A percentile compares a stretch with the other conserved stretches of the same genome.
Evolutionary conservation across 2,329 filamentous ascomycete species (phyloP).

Genomic region (Neonectria coccinea): DNA sequence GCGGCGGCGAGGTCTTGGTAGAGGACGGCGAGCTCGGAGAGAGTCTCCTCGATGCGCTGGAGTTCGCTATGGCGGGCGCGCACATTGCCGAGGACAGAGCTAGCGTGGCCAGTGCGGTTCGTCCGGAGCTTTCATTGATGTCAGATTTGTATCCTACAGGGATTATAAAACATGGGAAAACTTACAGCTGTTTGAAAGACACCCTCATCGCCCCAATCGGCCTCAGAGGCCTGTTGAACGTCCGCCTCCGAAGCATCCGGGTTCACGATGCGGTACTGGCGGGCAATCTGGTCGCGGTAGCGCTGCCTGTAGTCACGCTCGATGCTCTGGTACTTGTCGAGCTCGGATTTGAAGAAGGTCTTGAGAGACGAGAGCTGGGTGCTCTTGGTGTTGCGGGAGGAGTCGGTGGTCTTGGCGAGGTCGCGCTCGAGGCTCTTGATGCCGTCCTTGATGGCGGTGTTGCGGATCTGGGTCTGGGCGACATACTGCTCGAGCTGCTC

Average conservation of each 20-base stretch:
- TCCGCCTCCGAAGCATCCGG: constrained; percentile 82
- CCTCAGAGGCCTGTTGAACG: constrained; percentile 74
- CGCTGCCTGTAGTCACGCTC: constrained; percentile 77
- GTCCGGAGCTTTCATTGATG: constrained; percentile 69
- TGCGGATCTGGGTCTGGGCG: constrained; percentile 76
- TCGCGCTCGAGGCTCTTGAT: constrained; percentile 82
- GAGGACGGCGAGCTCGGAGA: constrained; percentile 75
- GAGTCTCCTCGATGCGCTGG: constrained; percentile 81
- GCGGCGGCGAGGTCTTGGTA: constrained; percentile 81
- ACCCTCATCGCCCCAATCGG: constrained; percentile 81
- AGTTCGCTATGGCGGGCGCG: constrained; percentile 87
- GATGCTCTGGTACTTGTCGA: constrained; percentile 77
- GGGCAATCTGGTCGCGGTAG: constrained; percentile 81
- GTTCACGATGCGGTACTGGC: constrained; percentile 86
- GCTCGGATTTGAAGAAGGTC: constrained; percentile 76
- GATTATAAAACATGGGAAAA: constrained; percentile 37
- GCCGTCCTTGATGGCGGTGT: constrained; percentile 81
- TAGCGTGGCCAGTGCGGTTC: constrained; percentile 80
- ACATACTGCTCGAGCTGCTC: constrained; percentile 75
- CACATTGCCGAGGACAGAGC: constrained; percentile 80
- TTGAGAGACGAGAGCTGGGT: constrained; percentile 78
- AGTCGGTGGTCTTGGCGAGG: constrained; percentile 70
- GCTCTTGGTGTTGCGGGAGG: constrained; percentile 73
- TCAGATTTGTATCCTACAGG: constrained; percentile 27
- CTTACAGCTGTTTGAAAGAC: constrained; percentile 86